These are phyloP conservation scores for Penicillium ucsense DNA, from an alignment of 495 filamentous ascomycete genomes.

Conservation along the genomic window DNA sequence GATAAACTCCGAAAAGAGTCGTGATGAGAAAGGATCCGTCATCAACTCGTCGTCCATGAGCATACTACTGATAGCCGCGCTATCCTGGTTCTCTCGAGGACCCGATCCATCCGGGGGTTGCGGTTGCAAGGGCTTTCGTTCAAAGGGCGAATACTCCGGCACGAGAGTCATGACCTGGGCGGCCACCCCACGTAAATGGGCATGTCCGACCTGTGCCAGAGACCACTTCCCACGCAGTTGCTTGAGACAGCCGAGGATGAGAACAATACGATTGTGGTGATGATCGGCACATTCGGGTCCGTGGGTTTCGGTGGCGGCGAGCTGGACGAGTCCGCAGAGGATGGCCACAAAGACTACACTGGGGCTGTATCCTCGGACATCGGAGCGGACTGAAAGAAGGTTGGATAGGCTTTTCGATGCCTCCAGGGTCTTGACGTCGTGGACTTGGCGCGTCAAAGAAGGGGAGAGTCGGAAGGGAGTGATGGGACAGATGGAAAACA, in stretches of 20 bases:
- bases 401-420: background rate
- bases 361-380: background rate
- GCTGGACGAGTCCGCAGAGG: background rate
- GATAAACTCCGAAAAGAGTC: background rate
- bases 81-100: background rate
- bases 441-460: background rate
- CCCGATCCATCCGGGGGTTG: background rate
- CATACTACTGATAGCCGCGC: background rate
- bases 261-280: background rate
- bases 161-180: background rate
- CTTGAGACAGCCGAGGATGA: background rate
- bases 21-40: background rate
- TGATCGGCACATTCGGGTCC: background rate
- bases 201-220: background rate
- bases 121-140: background rate
- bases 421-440: background rate
- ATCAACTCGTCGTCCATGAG: background rate
- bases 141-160: background rate
- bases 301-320: background rate
- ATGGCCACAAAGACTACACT: background rate
- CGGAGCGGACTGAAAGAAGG: background rate
- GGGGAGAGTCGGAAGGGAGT: background rate
- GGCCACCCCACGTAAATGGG: background rate
- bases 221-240: background rate
- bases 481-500: background rate